Base-by-base conservation (phyloP, 441 rosid species). In the Dalechampia spathulata region DNA sequence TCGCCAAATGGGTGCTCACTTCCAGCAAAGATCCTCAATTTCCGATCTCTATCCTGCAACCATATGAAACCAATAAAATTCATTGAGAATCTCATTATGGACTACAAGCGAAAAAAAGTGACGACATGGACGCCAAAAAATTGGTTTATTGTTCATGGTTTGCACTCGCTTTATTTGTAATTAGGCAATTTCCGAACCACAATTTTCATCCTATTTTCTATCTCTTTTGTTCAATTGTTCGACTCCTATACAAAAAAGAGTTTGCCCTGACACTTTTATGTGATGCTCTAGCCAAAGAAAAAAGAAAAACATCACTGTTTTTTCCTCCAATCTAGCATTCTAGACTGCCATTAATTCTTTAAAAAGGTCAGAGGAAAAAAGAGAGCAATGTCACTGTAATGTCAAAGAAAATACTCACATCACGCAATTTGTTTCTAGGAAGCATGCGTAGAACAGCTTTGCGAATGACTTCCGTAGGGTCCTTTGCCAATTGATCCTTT, bases 401-500 rank as follows among this genome's bases (percentile, higher is more conserved):
- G 22, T 38, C 48, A 17, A 22, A 9, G 13, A 43, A 2, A 60
- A 53, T 0, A 62, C 96, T 75, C 60, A 88, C 98, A 78, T 91
- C 90, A 57, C 99, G 95, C 66, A 95, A 64, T 73, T 88, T 95
- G 77, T 95, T 94, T 67, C 86, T 83, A 9, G 98, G 99, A 68
- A 93, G 96, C 99, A 90, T 94, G 46, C 96, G 97, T 28, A 87
- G 58, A 57, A 94, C 92, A 64, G 99, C 96, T 75, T 94, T 94
- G 64, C 97, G 98, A 47, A 95, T 85, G 70, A 86, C 99, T 78
- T 95, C 99, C 9, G 98, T 85, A 41, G 98, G 93, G 72, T 91
- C 98, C 72, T 86, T 90, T 27, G 86, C 86, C 82, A 91, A 65
- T 76, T 86, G 98, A 60, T 95, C 98, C 73, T 85, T 95, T 21